Base-by-base conservation (phyloP, 1,139 yeast species). In the Blastobotrys proliferans region DNA sequence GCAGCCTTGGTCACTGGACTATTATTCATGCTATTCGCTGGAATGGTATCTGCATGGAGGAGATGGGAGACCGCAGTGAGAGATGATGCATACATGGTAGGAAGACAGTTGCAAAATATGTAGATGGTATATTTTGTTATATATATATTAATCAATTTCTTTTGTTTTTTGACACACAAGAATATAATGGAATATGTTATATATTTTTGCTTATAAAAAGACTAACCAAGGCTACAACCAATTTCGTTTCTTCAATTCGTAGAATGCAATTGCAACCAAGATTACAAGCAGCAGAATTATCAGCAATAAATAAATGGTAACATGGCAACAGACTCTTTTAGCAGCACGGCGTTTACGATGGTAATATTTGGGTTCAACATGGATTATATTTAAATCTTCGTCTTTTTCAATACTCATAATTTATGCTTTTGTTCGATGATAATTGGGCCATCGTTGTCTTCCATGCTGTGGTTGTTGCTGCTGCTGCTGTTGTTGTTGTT, bases 1-100 rank as follows among this genome's bases (percentile, higher is more conserved):
- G 41, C 26, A 11, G 35, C 39, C 14, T 27, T 45, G 6, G n/a
- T 28, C 17, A 30, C 39, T n/a, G 34, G 26, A 6, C 18, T 45
- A 4, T 2, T 28, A 27, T 25, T 39, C 4, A n/a, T 13, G 20
- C 11, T 35, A 6, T 14, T 35, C 8, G 21, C 39, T 5, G 39
- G 41, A 26, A 10, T 35, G 8, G 21, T 44, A 13, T 24, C 38
- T 37, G 41, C 33, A 29, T 39, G 49, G 49, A 48, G 40, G 29
- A 27, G 43, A 41, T 38, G 57, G 62, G 55, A 51, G 43, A 30
- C 38, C 27, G 48, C 50, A 20, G 54, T 63, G 24, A 49, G 66
- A 27, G 69, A 64, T 42, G 61, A 60, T 26, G 57, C 58, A 6
- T 64, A 64, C 46, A 49, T 62, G 36, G 58, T 62, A 22, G 66